Conservation (phyloP, 768 basidiomycete genomes). For the Arthromyces matolae region DNA sequence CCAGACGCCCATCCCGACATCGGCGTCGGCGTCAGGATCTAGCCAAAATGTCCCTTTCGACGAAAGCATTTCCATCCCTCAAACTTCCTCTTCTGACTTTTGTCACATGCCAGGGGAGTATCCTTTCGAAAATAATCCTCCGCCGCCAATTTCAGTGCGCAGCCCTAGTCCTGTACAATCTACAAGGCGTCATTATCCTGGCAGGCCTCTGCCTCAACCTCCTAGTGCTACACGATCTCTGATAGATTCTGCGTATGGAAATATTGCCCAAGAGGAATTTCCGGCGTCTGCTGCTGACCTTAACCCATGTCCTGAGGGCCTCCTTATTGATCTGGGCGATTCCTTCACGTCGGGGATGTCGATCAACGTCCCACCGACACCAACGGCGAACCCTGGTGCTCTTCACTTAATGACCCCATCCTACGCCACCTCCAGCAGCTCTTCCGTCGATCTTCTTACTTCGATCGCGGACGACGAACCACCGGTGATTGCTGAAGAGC, state of each 20-base stretch:
- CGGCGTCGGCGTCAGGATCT: not conserved
- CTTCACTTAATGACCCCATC: not conserved
- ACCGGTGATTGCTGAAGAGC: not conserved
- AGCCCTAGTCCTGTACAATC: slow-evolving; percentile 13
- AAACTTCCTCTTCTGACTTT: not conserved
- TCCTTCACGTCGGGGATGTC: slow-evolving; percentile 7
- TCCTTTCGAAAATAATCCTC: not conserved
- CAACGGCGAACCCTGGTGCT: not conserved
- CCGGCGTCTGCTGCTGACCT: slow-evolving; percentile 12
- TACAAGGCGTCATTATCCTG: slow-evolving; percentile 45
- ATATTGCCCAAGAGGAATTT: slow-evolving; percentile 24
- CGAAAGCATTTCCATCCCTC: not conserved
- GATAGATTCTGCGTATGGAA: slow-evolving; percentile 34
- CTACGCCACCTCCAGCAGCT: slow-evolving; percentile 13
- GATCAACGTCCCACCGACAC: not conserved
- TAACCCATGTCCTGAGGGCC: slow-evolving; percentile 43
- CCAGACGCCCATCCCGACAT: not conserved
- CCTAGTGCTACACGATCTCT: slow-evolving; percentile 22
- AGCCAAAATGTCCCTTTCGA: not conserved
- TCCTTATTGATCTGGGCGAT: slow-evolving; percentile 52
- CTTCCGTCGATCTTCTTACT: slow-evolving; percentile 17
- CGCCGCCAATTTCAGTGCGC: not conserved
- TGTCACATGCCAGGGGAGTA: not conserved
- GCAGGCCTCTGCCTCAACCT: slow-evolving; percentile 54
- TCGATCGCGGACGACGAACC: slow-evolving; percentile 12